These are phyloP conservation scores for Kwoniella sp. DNA, from an alignment of 768 basidiomycete genomes.

Conservation along the genomic window DNA sequence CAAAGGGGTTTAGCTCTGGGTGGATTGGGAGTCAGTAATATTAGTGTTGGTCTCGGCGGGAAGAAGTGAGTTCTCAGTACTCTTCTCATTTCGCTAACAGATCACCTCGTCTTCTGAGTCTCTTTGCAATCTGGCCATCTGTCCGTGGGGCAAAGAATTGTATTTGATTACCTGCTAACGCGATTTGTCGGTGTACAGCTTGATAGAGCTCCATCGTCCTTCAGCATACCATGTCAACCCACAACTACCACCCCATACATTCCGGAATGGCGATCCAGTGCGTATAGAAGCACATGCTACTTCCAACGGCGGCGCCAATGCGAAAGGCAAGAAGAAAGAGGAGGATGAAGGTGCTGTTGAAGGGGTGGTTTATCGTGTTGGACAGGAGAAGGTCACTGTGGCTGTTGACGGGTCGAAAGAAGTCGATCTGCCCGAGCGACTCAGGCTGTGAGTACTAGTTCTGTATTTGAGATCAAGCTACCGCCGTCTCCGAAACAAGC, in stretches of 20 bases:
- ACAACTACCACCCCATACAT: constrained; percentile 79
- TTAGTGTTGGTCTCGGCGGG: constrained; percentile 86
- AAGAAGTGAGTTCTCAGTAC: constrained; percentile 67
- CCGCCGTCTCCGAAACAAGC: too few species aligned
- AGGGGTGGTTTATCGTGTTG: constrained; percentile 84
- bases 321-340: constrained; percentile 53
- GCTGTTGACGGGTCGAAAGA: constrained; percentile 68
- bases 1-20: constrained; percentile 79
- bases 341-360: constrained; percentile 61
- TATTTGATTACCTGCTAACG: background rate
- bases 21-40: constrained; percentile 68
- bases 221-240: constrained; percentile 72
- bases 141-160: too few species aligned
- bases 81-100: background rate
- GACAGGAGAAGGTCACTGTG: constrained; percentile 74
- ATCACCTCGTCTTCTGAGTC: background rate
- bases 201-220: constrained; percentile 83
- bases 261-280: constrained; percentile 86
- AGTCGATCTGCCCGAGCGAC: constrained; percentile 79
- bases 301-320: constrained; percentile 25
- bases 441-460: constrained; percentile 62
- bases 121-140: too few species aligned
- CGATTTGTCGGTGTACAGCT: constrained; percentile 57
- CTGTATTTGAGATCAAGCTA: background rate
- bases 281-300: constrained; percentile 72